Evolutionary conservation across 2,329 filamentous ascomycete genomes (phyloP).

Genomic region (Tricladium varicosporioides): DNA sequence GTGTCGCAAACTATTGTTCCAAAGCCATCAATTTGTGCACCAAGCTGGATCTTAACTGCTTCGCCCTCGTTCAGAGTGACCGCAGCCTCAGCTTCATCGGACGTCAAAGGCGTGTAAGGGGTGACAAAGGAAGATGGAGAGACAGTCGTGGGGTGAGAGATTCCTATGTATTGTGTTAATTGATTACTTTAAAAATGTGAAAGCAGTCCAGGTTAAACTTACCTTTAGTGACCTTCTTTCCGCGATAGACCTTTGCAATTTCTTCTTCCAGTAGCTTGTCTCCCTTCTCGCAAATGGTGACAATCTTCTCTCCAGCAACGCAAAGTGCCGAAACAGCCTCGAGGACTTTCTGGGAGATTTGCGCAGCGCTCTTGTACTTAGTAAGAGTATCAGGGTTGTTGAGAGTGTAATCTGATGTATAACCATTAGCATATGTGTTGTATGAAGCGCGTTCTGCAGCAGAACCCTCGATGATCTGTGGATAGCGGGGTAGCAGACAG

Average conservation of each 20-base stretch:
- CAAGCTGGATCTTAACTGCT: conserved; percentile 96
- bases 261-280: conserved; percentile 95
- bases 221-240: conserved; percentile 96
- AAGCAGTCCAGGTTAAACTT: conserved; percentile 11
- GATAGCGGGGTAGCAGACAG: conserved; percentile 33
- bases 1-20: conserved; percentile 96
- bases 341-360: conserved; percentile 94
- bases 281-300: conserved; percentile 91
- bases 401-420: conserved; percentile 72
- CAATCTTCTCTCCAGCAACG: conserved; percentile 84
- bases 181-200: conserved; percentile 31
- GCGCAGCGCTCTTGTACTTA: conserved; percentile 97
- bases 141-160: conserved; percentile 91
- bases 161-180: conserved; percentile 53
- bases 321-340: conserved; percentile 75
- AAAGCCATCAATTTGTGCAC: conserved; percentile 96
- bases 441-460: conserved; percentile 1
- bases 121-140: conserved; percentile 94
- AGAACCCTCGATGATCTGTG: conserved; percentile 5
- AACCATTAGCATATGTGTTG: conserved; percentile 14
- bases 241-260: conserved; percentile 93
- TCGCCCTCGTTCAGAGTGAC: conserved; percentile 80
- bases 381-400: conserved; percentile 93
- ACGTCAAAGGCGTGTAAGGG: conserved; percentile 88
- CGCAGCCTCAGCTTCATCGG: conserved; percentile 81